Conservation (phyloP, 2,329 filamentous ascomycete genomes). For the Pseudocercospora fuligena region DNA sequence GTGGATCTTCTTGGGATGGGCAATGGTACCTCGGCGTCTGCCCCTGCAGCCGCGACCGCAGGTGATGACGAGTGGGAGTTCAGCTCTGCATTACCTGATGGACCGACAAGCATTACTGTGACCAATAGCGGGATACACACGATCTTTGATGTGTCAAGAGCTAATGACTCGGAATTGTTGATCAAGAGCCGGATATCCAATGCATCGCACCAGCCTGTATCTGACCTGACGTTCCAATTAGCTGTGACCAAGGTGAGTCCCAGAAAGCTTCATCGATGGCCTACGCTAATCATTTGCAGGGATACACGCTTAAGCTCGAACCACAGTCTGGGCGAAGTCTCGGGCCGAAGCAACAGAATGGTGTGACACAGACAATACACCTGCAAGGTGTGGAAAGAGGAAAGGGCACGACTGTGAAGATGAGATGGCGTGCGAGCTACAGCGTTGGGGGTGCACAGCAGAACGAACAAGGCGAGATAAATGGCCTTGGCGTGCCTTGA, state of each 20-base stretch:
- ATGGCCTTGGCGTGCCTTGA: slow-evolving; percentile 69
- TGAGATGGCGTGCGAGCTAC: slow-evolving; percentile 88
- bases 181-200: slow-evolving; percentile 86
- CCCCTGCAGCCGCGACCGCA: slow-evolving; percentile 16
- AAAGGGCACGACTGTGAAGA: slow-evolving; percentile 80
- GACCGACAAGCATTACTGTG: slow-evolving; percentile 67
- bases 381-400: slow-evolving; percentile 74
- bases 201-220: slow-evolving; percentile 70
- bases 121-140: slow-evolving; percentile 69
- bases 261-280: background rate
- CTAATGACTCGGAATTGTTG: slow-evolving; percentile 62
- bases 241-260: slow-evolving; percentile 85
- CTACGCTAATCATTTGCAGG: slow-evolving; percentile 53
- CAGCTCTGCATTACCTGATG: slow-evolving; percentile 78
- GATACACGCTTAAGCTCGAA: slow-evolving; percentile 78
- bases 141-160: slow-evolving; percentile 71
- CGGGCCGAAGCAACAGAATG: slow-evolving; percentile 70
- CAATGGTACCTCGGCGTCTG: slow-evolving; percentile 52
- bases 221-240: slow-evolving; percentile 85
- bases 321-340: slow-evolving; percentile 83
- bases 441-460: slow-evolving; percentile 65
- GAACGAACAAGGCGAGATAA: slow-evolving; percentile 84
- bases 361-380: slow-evolving; percentile 80
- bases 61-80: slow-evolving; percentile 92
- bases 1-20: slow-evolving; percentile 38